Evolutionary conservation across 2,329 filamentous ascomycete genomes (phyloP).

Genomic region (Fusarium camptoceras): DNA sequence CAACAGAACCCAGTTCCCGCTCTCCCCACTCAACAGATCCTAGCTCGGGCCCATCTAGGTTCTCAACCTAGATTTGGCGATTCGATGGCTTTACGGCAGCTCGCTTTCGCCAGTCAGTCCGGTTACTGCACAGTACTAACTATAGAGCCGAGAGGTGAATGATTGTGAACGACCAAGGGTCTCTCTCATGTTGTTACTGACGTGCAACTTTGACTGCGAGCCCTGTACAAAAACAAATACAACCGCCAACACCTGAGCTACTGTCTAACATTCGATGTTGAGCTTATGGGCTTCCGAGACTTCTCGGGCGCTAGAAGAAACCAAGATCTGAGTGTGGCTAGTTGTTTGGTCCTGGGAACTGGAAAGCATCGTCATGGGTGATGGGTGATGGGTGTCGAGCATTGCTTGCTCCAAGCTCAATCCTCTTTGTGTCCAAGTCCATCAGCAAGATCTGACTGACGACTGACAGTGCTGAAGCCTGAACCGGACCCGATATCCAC

Average conservation of each 20-base stretch:
- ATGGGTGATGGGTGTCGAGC: constrained; percentile 14
- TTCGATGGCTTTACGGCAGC: constrained; percentile 18
- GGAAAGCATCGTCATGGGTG: constrained; percentile 25
- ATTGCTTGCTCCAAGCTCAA: constrained; percentile 4
- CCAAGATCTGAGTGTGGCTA: constrained; percentile 17
- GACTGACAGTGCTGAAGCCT: not conserved
- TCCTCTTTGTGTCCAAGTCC: not conserved
- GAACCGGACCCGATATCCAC: constrained; percentile 1
- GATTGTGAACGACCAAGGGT: constrained; percentile 10
- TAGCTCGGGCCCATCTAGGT: constrained; percentile 17
- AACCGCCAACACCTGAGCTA: constrained; percentile 7
- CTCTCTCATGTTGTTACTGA: constrained; percentile 11
- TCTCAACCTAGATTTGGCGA: not conserved
- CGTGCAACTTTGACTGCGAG: constrained; percentile 6
- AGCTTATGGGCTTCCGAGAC: constrained; percentile 28
- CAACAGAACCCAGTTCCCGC: not conserved
- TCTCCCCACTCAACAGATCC: constrained; percentile 16
- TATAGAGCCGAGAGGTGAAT: not conserved
- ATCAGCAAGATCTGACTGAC: not conserved
- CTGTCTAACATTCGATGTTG: not conserved
- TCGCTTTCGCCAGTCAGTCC: not conserved
- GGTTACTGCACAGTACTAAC: not conserved
- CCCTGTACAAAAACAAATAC: not conserved
- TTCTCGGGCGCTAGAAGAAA: constrained; percentile 35
- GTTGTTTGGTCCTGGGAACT: not conserved